Conservation (phyloP, 129 eudicot species). For the sunflower (Helianthus annuus) region DNA sequence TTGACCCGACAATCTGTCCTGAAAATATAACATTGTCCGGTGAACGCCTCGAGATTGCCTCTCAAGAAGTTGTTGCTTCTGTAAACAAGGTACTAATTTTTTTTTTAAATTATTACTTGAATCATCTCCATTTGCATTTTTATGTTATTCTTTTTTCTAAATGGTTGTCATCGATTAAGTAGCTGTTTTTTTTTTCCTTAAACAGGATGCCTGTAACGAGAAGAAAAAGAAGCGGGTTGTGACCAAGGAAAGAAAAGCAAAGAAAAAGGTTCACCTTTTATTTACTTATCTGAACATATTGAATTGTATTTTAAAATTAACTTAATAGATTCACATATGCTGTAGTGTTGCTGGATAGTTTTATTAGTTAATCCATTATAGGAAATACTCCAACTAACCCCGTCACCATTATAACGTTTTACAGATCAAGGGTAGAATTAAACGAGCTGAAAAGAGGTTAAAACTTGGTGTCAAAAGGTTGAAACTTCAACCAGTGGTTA, state of each 20-base stretch:
- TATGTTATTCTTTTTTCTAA: background rate
- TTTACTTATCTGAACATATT: constrained; percentile 11
- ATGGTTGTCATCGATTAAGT: too few relatives aligned
- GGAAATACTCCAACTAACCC: background rate
- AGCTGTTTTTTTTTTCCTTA: background rate
- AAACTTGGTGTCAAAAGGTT: too few relatives aligned
- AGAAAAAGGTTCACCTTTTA: constrained; percentile 54
- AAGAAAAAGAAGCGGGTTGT: constrained; percentile 14
- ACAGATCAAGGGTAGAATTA: too few relatives aligned
- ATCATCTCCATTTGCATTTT: background rate
- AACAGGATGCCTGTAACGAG: background rate
- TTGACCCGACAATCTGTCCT: constrained; percentile 17
- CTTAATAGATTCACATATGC: background rate
- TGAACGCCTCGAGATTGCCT: constrained; percentile 28
- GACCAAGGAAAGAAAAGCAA: constrained; percentile 17
- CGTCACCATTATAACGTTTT: too few relatives aligned
- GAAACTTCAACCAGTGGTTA: too few relatives aligned
- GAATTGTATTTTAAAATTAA: background rate
- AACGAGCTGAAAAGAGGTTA: too few relatives aligned
- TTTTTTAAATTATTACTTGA: background rate
- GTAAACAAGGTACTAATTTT: constrained; percentile 36
- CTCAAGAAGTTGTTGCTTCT: constrained; percentile 35
- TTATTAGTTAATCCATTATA: background rate
- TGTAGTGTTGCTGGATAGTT: constrained; percentile 4
- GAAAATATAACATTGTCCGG: constrained; percentile 32